phyloP scores from a whole-genome alignment of 345 rosid species.

The Eucalyptus urophylla region DNA sequence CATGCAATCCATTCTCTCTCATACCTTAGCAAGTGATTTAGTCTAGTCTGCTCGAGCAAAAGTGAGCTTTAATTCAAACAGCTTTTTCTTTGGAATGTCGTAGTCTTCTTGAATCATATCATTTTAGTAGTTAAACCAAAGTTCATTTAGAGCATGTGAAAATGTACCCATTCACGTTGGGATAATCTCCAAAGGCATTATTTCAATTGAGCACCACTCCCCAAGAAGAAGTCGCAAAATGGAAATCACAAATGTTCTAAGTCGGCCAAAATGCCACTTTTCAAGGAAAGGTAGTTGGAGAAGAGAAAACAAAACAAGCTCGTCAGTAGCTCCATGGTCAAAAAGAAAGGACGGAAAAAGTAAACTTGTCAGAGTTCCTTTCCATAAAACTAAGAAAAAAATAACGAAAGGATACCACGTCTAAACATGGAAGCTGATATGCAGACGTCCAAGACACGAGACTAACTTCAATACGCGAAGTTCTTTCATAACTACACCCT shows the following conservation, averaged over 20 bases:
- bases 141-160: not conserved
- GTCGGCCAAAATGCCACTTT: not conserved
- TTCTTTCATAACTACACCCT: not conserved
- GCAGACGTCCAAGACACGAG: not conserved
- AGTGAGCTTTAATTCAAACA: constrained; percentile 52
- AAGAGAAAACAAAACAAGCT: not conserved
- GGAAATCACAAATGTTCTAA: not conserved
- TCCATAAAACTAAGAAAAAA: not conserved
- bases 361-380: not conserved
- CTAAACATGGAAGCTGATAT: not conserved
- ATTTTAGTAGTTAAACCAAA: constrained; percentile 33
- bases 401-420: not conserved
- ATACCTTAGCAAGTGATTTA: constrained; percentile 51
- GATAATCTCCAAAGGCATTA: not conserved
- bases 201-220: not conserved
- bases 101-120: constrained; percentile 65
- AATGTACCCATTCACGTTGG: not conserved
- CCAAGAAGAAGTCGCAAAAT: not conserved
- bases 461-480: not conserved
- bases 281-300: not conserved
- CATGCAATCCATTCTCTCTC: constrained; percentile 82
- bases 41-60: constrained; percentile 59
- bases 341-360: not conserved
- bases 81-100: constrained; percentile 63
- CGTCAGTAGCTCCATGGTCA: not conserved